phyloP scores from a whole-genome alignment of 257 asterid genomes.

The Linderniella brevidens region DNA sequence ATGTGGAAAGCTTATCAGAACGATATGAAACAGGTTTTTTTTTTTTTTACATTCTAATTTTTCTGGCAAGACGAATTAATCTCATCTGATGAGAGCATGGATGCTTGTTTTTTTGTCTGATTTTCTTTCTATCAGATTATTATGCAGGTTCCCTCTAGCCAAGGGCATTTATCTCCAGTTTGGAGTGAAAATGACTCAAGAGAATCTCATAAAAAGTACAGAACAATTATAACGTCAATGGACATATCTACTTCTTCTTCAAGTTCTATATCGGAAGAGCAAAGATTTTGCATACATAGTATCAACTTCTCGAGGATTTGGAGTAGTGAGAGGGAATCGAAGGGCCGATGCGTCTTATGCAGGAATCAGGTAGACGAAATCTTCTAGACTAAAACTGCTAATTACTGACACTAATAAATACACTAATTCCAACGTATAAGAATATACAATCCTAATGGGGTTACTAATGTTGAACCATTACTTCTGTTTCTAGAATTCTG shows the following conservation, averaged over 20 bases:
- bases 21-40: slow-evolving; percentile 36
- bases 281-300: slow-evolving; percentile 43
- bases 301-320: slow-evolving; percentile 75
- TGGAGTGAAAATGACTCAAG: slow-evolving; percentile 26
- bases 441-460: too few species aligned
- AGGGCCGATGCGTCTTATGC: slow-evolving; percentile 75
- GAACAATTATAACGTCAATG: slow-evolving; percentile 34
- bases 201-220: slow-evolving; percentile 23
- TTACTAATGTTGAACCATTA: not conserved
- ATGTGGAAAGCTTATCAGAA: slow-evolving; percentile 58
- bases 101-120: not conserved
- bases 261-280: slow-evolving; percentile 32
- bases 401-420: too few species aligned
- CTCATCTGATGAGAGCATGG: too few species aligned
- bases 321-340: slow-evolving; percentile 84
- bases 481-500: slow-evolving; percentile 29
- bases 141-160: slow-evolving; percentile 38
- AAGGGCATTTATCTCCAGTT: slow-evolving; percentile 21
- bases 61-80: too few species aligned
- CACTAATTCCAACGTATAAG: too few species aligned
- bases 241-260: slow-evolving; percentile 48
- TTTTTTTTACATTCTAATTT: not conserved
- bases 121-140: slow-evolving; percentile 5
- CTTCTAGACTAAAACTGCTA: too few species aligned
- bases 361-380: slow-evolving; percentile 42